These are phyloP conservation scores for Sporothrix dimorphospora DNA, from an alignment of 2,329 filamentous ascomycete genomes.

Conservation along the genomic window DNA sequence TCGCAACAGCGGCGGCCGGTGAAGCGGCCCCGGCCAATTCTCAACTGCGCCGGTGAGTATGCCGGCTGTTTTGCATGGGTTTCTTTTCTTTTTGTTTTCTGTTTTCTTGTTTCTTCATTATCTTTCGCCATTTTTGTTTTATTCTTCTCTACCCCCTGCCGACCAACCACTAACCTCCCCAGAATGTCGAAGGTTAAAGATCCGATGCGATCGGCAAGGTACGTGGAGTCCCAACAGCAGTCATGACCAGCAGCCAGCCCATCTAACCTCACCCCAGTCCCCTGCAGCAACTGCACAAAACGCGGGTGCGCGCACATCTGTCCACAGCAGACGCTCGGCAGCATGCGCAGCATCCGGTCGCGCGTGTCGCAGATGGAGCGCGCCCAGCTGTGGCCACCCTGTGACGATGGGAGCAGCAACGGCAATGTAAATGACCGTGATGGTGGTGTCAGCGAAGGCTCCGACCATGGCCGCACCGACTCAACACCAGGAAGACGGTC, in stretches of 20 bases:
- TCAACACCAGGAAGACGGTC: neutral
- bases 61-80: no score
- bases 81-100: neutral
- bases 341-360: conserved; percentile 23
- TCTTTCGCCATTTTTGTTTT: neutral
- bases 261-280: neutral
- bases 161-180: neutral
- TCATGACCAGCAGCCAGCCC: no score
- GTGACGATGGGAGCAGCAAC: neutral
- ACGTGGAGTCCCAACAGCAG: neutral
- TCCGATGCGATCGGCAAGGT: conserved; percentile 20
- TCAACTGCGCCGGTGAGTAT: conserved; percentile 16
- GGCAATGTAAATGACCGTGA: neutral
- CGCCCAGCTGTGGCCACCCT: neutral
- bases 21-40: conserved; percentile 17
- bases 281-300: conserved; percentile 23
- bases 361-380: conserved; percentile 16
- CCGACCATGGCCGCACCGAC: neutral
- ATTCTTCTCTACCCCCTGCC: neutral
- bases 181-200: conserved; percentile 23
- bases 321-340: conserved; percentile 19
- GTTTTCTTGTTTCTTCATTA: neutral
- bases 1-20: neutral
- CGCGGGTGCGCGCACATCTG: conserved; percentile 21
- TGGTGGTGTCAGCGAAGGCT: neutral